phyloP scores from a whole-genome alignment of 1,139 yeast genomes.

The Yamadazyma oceani region DNA sequence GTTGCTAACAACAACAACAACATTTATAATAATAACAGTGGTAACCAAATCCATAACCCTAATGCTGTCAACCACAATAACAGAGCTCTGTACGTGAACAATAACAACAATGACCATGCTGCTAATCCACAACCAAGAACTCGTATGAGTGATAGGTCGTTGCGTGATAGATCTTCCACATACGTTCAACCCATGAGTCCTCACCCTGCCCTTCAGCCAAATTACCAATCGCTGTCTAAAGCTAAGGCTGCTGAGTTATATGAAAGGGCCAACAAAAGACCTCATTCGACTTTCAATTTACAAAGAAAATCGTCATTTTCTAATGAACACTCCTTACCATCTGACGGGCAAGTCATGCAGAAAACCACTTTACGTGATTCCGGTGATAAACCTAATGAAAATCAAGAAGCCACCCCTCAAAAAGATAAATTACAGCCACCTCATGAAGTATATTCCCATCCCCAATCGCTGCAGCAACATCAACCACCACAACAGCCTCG shows the following conservation, averaged over 20 bases:
- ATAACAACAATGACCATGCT: neutral
- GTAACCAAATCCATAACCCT: neutral
- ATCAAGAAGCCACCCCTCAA: constrained; percentile 1
- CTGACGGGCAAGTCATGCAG: constrained; percentile 2
- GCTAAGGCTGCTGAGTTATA: constrained; percentile 49
- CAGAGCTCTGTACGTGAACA: neutral
- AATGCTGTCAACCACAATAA: neutral
- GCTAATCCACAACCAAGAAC: constrained; percentile 1
- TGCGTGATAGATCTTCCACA: constrained; percentile 29
- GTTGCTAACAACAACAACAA: neutral
- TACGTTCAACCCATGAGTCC: constrained; percentile 45
- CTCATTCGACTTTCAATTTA: constrained; percentile 37
- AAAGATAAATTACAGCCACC: constrained; percentile 9
- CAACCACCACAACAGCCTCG: constrained; percentile 9
- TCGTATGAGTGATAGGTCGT: constrained; percentile 34
- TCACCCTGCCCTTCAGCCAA: constrained; percentile 43
- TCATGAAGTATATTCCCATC: constrained; percentile 1
- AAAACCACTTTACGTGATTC: constrained; percentile 1
- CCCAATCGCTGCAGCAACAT: constrained; percentile 8
- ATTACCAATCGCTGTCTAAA: constrained; percentile 44
- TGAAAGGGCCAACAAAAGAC: constrained; percentile 48
- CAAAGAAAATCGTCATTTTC: constrained; percentile 56
- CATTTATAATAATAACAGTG: neutral
- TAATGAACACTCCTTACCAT: constrained; percentile 25
- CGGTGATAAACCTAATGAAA: neutral